Base-by-base conservation (phyloP, 768 basidiomycete genomes). In the Calocybe cyanea region DNA sequence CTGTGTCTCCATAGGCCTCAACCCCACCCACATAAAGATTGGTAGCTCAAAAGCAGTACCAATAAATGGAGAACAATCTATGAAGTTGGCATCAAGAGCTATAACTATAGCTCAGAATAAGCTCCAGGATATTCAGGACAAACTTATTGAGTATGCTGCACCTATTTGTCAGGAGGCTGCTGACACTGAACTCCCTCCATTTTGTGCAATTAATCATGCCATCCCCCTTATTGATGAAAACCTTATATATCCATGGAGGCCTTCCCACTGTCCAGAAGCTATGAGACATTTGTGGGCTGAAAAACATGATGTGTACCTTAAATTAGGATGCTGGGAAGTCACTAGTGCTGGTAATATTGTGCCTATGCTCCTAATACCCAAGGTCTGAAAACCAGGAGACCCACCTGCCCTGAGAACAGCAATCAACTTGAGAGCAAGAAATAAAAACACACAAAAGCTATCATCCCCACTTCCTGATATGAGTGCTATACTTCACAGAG, bases 201-300 rank as follows among this genome's bases (percentile, higher is more conserved):
- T 32, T 32, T n/a, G 31, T 32, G 31, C 31, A 8, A 32, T 32
- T 32, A 32, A 32, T 32, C 31, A 32, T 32, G 9, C 8, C 9
- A 32, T 32, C n/a, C 31, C 31, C n/a, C 31, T 32, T n/a, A 32
- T 32, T 8, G 31, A 32, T 32, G 31, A 32, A n/a, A 32, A 32
- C n/a, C n/a, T n/a, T n/a, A n/a, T 43, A 0, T 70, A 71, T 39
- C 54, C 55, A 0, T 75, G 69, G 69, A 49, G 61, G 1, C 53
- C 60, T 0, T 60, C 70, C 0, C 36, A 54, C 4, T 77, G 75
- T 36, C 67, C 70, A 1, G 71, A 75, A 37, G 58, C 64, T 0
- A 42, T 73, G 1, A 9, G 54, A 19, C 10, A 14, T 2, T 64
- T 62, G 37, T 65, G 64, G 65, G 40, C 31, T 3, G 55, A 56